phyloP scores from a whole-genome alignment of 2,329 filamentous ascomycete genomes.

The Fusarium sp. region DNA sequence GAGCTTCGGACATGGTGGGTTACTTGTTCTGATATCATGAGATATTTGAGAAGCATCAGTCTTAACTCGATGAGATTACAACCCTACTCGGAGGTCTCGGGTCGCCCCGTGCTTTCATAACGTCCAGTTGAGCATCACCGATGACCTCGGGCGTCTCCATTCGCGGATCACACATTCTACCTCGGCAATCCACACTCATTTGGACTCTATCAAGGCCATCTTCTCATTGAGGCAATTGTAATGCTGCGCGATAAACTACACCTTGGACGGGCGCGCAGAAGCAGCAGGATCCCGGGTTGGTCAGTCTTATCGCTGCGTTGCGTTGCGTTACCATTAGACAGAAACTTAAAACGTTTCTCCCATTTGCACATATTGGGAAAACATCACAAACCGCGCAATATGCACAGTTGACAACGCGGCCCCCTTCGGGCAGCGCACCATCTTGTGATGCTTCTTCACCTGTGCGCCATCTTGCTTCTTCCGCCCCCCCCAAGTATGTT shows the following conservation, averaged over 20 bases:
- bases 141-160: constrained; percentile 6
- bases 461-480: constrained; percentile 16
- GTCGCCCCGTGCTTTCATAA: constrained; percentile 9
- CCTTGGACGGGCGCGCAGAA: not conserved
- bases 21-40: constrained; percentile 16
- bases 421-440: constrained; percentile 1
- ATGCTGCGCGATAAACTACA: not conserved
- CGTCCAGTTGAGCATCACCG: constrained; percentile 4
- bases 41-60: constrained; percentile 17
- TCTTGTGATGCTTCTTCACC: constrained; percentile 2
- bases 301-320: not conserved
- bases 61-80: constrained; percentile 1
- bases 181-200: not conserved
- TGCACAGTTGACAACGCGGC: constrained; percentile 2
- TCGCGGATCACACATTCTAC: constrained; percentile 1
- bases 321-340: not conserved
- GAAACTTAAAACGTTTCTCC: not conserved
- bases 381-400: not conserved
- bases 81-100: constrained; percentile 13
- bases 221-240: not conserved
- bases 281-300: not conserved
- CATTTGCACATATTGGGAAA: not conserved
- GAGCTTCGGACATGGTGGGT: constrained; percentile 2
- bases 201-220: not conserved
- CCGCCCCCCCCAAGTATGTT: constrained; percentile 12